These are phyloP conservation scores for Fusarium verrucosum DNA, from an alignment of 2,329 filamentous ascomycete genomes.

Conservation along the genomic window DNA sequence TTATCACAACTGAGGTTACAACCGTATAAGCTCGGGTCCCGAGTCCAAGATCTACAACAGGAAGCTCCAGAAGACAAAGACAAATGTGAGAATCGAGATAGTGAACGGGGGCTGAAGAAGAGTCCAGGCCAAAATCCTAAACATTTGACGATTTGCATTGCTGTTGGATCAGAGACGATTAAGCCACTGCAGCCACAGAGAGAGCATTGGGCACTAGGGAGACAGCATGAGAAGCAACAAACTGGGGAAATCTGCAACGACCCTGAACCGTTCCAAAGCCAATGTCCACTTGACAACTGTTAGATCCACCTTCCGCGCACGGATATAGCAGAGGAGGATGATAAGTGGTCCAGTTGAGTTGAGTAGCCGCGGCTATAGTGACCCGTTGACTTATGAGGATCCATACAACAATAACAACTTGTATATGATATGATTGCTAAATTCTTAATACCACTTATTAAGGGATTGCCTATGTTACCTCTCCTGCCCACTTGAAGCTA, in stretches of 20 bases:
- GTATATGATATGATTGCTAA: not conserved
- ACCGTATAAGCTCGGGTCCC: conserved; percentile 5
- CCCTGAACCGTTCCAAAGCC: conserved; percentile 19
- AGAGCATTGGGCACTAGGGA: not conserved
- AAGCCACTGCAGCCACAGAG: conserved; percentile 7
- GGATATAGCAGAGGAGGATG: not conserved
- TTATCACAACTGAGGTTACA: conserved; percentile 14
- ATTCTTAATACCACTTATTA: not conserved
- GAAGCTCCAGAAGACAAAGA: not conserved
- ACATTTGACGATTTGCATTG: not conserved
- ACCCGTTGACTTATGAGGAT: not conserved
- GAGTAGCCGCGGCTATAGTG: not conserved
- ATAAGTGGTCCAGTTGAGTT: not conserved
- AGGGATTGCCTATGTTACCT: not conserved
- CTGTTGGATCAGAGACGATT: not conserved
- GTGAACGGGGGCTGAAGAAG: not conserved
- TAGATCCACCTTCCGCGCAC: conserved; percentile 11
- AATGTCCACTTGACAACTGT: conserved; percentile 24
- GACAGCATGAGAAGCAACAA: conserved; percentile 1
- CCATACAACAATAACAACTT: not conserved
- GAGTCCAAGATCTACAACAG: not conserved
- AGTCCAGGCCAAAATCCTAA: not conserved
- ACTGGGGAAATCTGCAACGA: conserved; percentile 27
- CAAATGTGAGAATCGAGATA: not conserved
- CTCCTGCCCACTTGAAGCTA: conserved; percentile 1